Conservation (phyloP, 1,284 basidiomycete species). For the Puccinia polysora region DNA sequence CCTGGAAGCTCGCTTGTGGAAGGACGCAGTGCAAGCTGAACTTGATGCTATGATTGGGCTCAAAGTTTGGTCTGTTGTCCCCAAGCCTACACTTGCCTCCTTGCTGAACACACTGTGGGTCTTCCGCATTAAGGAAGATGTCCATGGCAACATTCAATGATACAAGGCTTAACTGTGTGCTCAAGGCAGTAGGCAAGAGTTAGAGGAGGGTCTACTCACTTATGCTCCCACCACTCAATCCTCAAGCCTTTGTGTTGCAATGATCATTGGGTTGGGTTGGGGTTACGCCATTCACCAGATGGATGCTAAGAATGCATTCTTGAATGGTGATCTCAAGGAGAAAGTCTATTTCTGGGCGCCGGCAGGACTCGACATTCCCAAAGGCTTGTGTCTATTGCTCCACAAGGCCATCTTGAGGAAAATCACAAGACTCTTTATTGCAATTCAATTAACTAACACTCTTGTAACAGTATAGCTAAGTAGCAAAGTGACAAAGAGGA, state of each 20-base stretch:
- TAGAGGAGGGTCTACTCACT: not conserved
- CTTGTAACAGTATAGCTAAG: too few species aligned
- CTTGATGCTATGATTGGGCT: not conserved
- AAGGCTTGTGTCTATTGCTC: not conserved
- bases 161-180: constrained; percentile 9
- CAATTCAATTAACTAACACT: too few species aligned
- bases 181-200: not conserved
- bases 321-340: constrained; percentile 19
- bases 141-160: not conserved
- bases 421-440: too few species aligned
- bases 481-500: too few species aligned
- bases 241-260: not conserved
- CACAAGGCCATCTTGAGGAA: constrained; percentile 6
- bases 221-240: not conserved
- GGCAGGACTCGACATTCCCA: not conserved
- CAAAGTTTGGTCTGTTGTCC: not conserved
- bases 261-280: not conserved
- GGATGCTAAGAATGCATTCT: constrained; percentile 21
- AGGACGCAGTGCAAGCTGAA: not conserved
- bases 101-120: not conserved
- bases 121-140: not conserved
- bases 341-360: constrained; percentile 6
- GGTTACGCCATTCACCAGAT: constrained; percentile 19
- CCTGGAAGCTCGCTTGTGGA: not conserved
- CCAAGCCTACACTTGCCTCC: not conserved